phyloP scores from a whole-genome alignment of 2,329 filamentous ascomycete genomes.

The Talaromyces sp. region DNA sequence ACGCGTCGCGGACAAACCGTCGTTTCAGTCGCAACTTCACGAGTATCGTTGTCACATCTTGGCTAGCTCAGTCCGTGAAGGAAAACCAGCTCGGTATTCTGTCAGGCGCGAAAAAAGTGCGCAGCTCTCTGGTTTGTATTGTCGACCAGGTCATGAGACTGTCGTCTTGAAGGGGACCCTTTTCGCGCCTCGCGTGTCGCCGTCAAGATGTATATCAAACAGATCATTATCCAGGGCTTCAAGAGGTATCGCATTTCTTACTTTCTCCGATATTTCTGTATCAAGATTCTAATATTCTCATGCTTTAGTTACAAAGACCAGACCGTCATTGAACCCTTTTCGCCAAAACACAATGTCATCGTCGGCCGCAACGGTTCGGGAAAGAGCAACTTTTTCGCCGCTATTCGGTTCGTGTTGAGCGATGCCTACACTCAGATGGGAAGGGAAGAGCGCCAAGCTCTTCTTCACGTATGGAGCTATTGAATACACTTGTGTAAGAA shows the following conservation, averaged over 20 bases:
- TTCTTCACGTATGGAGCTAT: constrained; percentile 62
- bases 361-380: constrained; percentile 98
- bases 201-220: constrained; percentile 88
- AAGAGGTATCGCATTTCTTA: constrained; percentile 65
- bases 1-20: background rate
- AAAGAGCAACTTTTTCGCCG: constrained; percentile 99
- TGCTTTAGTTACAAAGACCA: constrained; percentile 89
- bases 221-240: constrained; percentile 99
- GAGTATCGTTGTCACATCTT: background rate
- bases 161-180: background rate
- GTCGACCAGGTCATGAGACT: background rate
- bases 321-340: constrained; percentile 97
- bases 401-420: constrained; percentile 95
- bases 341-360: constrained; percentile 94
- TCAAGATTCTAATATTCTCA: background rate
- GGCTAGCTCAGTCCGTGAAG: background rate
- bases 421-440: constrained; percentile 96
- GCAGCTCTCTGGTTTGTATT: background rate
- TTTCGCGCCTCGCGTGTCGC: constrained; percentile 10
- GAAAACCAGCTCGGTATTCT: background rate
- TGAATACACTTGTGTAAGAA: background rate
- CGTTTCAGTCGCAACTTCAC: background rate
- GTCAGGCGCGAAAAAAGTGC: background rate
- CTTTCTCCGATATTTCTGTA: background rate
- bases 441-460: constrained; percentile 87